A percentile compares a stretch with the other conserved stretches of the same genome.
phyloP scores from a whole-genome alignment of 2,329 filamentous ascomycete species.

The Colletotrichum ledebouriae region DNA sequence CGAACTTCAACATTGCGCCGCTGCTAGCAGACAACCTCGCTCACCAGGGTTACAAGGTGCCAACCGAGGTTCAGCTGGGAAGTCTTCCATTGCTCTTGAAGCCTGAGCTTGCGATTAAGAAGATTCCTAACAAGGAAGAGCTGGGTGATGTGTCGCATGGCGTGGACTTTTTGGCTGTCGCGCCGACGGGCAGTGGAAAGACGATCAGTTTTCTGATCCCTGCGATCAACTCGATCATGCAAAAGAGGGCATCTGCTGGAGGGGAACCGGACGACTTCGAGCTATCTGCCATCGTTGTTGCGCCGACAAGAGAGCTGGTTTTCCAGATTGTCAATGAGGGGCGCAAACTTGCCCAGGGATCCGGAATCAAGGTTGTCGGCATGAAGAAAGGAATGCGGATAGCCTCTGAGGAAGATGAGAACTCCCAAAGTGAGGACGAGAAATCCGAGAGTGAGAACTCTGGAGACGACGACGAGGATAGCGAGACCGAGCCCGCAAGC shows the following conservation, averaged over 20 bases:
- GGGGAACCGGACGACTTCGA: constrained; percentile 57
- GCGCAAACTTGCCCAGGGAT: constrained; percentile 81
- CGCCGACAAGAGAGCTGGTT: constrained; percentile 83
- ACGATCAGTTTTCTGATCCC: constrained; percentile 94
- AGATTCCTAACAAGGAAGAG: constrained; percentile 52
- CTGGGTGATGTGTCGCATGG: constrained; percentile 49
- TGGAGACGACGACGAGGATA: constrained; percentile 54
- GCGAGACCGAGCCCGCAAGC: constrained; percentile 43
- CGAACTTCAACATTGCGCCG: constrained; percentile 79
- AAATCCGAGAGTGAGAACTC: constrained; percentile 51
- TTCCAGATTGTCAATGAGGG: constrained; percentile 88
- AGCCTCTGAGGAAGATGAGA: constrained; percentile 50
- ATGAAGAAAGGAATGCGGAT: constrained; percentile 87
- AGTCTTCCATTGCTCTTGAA: constrained; percentile 83
- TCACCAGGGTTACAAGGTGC: constrained; percentile 86
- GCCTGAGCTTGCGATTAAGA: constrained; percentile 63
- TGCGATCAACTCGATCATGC: constrained; percentile 81
- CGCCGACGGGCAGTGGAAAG: constrained; percentile 96
- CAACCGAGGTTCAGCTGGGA: constrained; percentile 94
- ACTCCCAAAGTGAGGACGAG: constrained; percentile 33
- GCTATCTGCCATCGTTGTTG: constrained; percentile 78
- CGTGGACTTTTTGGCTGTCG: constrained; percentile 87
- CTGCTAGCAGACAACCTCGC: constrained; percentile 83
- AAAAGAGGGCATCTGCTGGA: constrained; percentile 62
- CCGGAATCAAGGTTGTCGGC: constrained; percentile 81